A percentile compares a stretch with the other conserved stretches of the same genome.
Evolutionary conservation across 208 protist genomes (phyloP).

Genomic region (Crithidia fasciculata): DNA sequence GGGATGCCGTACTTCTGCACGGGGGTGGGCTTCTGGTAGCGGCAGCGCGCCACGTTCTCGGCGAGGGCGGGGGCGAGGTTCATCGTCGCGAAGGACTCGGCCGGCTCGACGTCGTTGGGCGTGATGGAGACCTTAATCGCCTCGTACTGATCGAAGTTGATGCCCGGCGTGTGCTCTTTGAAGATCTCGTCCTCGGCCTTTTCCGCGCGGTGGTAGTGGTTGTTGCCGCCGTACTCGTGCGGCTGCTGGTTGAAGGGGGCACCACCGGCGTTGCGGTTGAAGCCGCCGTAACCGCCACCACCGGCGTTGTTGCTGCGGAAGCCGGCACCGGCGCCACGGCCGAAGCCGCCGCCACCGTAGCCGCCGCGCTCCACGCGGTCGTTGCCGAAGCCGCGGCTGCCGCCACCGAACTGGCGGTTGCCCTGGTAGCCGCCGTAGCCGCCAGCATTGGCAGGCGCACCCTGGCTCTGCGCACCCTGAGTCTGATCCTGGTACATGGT

Average conservation of each 20-base stretch:
- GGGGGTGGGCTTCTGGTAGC: slow-evolving; percentile 98
- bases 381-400: slow-evolving; percentile 22
- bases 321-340: slow-evolving; percentile 37
- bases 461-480: slow-evolving; percentile 6
- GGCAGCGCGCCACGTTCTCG: slow-evolving; percentile 94
- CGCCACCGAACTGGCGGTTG: slow-evolving; percentile 23
- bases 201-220: slow-evolving; percentile 85
- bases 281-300: slow-evolving; percentile 29
- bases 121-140: slow-evolving; percentile 85
- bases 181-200: slow-evolving; percentile 92
- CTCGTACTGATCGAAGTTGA: slow-evolving; percentile 94
- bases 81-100: slow-evolving; percentile 84
- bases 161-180: slow-evolving; percentile 91
- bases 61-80: slow-evolving; percentile 87
- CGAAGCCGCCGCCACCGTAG: slow-evolving; percentile 40
- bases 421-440: slow-evolving; percentile 33
- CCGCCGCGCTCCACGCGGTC: slow-evolving; percentile 36
- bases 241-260: slow-evolving; percentile 18
- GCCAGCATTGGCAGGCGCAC: slow-evolving; percentile 1
- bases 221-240: slow-evolving; percentile 42
- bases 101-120: slow-evolving; percentile 83
- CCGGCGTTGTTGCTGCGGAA: slow-evolving; percentile 19
- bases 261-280: slow-evolving; percentile 22
- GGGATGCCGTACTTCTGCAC: slow-evolving; percentile 99
- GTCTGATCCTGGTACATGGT: slow-evolving; percentile 21